phyloP scores from a whole-genome alignment of 768 basidiomycete genomes.

The Mrakia gelida region DNA sequence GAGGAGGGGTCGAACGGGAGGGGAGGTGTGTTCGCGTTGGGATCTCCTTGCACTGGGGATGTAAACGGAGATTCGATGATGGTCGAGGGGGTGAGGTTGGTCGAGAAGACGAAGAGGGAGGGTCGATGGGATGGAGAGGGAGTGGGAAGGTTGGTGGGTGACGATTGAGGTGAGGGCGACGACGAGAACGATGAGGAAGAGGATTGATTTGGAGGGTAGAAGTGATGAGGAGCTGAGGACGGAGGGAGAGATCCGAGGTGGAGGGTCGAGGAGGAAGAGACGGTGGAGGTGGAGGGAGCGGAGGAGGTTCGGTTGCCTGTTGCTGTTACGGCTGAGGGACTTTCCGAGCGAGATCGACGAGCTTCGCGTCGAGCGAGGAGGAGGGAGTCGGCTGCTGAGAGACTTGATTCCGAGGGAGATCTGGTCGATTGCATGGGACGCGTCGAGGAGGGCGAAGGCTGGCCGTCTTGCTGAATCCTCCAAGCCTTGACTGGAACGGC shows the following conservation, averaged over 20 bases:
- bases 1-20: neutral
- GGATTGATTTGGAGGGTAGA: slow-evolving; percentile 8
- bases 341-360: slow-evolving; percentile 10
- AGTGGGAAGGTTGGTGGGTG: neutral
- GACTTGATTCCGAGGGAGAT: neutral
- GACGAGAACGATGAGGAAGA: slow-evolving; percentile 6
- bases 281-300: neutral
- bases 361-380: slow-evolving; percentile 15
- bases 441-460: neutral
- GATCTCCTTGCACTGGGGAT: neutral
- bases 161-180: neutral
- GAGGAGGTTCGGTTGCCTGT: neutral
- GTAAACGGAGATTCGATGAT: slow-evolving; percentile 25
- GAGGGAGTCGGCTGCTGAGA: slow-evolving; percentile 3
- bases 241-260: neutral
- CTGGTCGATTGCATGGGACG: neutral
- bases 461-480: slow-evolving; percentile 9
- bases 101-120: slow-evolving; percentile 10
- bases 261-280: slow-evolving; percentile 19
- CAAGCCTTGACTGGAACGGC: neutral
- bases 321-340: neutral
- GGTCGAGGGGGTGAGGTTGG: slow-evolving; percentile 16
- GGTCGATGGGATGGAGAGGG: neutral
- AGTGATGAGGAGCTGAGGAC: neutral
- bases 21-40: neutral